Evolutionary conservation across 2,329 filamentous ascomycete genomes (phyloP), one percentile per base, ranked within the genome.

Genomic region (Neospermospora avenae): DNA sequence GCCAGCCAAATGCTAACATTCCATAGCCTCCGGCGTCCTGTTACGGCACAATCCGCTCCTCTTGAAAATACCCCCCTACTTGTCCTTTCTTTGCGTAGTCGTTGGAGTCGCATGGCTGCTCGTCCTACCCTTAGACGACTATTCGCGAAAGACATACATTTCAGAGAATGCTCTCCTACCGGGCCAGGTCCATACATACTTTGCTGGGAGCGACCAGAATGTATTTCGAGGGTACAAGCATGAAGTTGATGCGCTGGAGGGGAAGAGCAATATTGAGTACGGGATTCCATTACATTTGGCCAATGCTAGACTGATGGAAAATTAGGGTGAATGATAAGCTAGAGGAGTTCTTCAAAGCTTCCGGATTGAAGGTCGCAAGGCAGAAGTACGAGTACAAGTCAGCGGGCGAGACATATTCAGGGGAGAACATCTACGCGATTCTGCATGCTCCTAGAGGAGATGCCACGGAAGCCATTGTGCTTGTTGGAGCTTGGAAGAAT

Each of bases 141-240:
- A 98, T 78, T 96, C 92, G 54, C 86, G 95, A 66, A 83, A 84
- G 62, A 99, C 93, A 0, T 99, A 99, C 75, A 95, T 99, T 60
- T 98, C 93, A 45, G 95, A 99, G 75, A 99, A 99, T 74, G 95
- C 95, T 11, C 85, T 99, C 35, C 80, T 99, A 14, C 95, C 95
- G 0, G 95, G 93, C 2, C 95, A 99, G 75, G 95, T 98, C 8
- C 93, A 98, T 77, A 96, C 95, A 1, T 99, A 99, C 76, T 99
- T 99, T 73, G 88, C 90, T 6, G 95, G 95, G 18, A 96, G 91
- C 74, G 95, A 99, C 73, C 93, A 98, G 78, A 90, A 97, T 74
- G 85, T 98, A 65, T 93, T 98, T 71, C 84, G 92, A 49, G 95
- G 91, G 7, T 98, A 96, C 74, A 86, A 89, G 70, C 87, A 91